These are phyloP conservation scores for Lagenidium sp. DNA, from an alignment of 352 stramenopile species.

Conservation along the genomic window DNA sequence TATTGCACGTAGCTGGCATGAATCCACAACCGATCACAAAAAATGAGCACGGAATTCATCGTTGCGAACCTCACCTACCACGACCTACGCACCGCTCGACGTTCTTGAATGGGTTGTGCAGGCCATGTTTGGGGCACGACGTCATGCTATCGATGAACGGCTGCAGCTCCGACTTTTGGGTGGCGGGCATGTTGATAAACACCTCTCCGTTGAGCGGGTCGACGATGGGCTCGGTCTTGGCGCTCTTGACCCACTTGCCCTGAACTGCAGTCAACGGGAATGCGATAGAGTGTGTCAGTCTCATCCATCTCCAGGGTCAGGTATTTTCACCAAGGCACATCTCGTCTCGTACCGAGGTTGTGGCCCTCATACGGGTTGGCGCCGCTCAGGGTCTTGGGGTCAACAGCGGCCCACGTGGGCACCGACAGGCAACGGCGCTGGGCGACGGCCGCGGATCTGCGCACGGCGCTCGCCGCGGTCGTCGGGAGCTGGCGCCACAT, in stretches of 20 bases:
- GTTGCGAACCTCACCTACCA: too few relatives aligned
- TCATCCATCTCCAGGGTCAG: neutral
- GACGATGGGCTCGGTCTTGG: constrained; percentile 77
- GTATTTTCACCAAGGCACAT: neutral
- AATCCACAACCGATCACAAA: neutral
- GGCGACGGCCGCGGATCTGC: constrained; percentile 15
- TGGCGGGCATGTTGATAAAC: constrained; percentile 93
- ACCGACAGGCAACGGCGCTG: constrained; percentile 47
- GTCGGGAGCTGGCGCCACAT: constrained; percentile 18
- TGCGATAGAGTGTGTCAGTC: too few relatives aligned
- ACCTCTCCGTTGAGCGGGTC: constrained; percentile 93
- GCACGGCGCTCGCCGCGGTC: constrained; percentile 8
- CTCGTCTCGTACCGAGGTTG: constrained; percentile 68
- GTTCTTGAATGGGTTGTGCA: constrained; percentile 99
- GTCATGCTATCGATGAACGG: constrained; percentile 92
- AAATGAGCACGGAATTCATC: neutral
- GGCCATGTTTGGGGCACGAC: constrained; percentile 91
- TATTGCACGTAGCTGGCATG: constrained; percentile 53
- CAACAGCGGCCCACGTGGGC: constrained; percentile 90
- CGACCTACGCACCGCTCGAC: constrained; percentile 94
- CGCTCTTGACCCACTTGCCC: constrained; percentile 80
- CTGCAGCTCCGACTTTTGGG: constrained; percentile 80
- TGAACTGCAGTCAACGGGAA: constrained; percentile 49
- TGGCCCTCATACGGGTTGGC: constrained; percentile 68
- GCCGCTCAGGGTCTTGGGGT: constrained; percentile 78